Evolutionary conservation across 2,329 filamentous ascomycete genomes (phyloP), one percentile per base, ranked within the genome.

Genomic region (Myotisia sp.): DNA sequence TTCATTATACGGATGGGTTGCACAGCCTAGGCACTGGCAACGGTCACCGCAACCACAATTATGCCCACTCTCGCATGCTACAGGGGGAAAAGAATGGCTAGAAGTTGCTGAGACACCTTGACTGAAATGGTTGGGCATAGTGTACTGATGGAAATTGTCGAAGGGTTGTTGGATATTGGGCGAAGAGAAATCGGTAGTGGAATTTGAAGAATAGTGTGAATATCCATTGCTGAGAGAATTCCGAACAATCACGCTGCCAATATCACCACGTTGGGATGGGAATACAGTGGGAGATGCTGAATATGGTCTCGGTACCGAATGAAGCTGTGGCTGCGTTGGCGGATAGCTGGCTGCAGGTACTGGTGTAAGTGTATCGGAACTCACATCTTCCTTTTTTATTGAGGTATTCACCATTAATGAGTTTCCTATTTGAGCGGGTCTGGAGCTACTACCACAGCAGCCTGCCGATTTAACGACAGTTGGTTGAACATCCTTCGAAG

Each of bases 11-110:
- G 62, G 62, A 43, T 65, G 62, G 23, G 55, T 49, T 10, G 57
- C 54, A 44, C 62, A 65, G 10, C 58, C 62, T 19, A 64, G 42
- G 41, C 62, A 65, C 40, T 63, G 54, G 36, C 62, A 65, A 5
- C 50, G 50, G 31, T 63, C 56, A 14, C 62, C 62, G 40, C 62
- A 65, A 26, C 47, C 48, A 38, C 62, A 65, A 6, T 52, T 50
- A 41, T 57, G 50, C 8, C 42, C 47, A n/a, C 47, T 34, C 12
- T 52, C 23, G 13, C 23, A 26, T 19, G 19, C 21, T 9, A 12
- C 23, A 16, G 14, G 13, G 19, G 22, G 13, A n/a, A n/a, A 9
- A n/a, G 21, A 8, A n/a, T 23, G 22, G n/a, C 17, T 26, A 16
- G 9, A 34, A 18, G 6, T 27, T 3, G 29, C 18, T 3, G 18